A percentile compares a stretch with the other conserved stretches of the same genome.
These are phyloP conservation scores for Blastobotrys arbuscula DNA, from an alignment of 1,139 yeast genomes.

Conservation along the genomic window DNA sequence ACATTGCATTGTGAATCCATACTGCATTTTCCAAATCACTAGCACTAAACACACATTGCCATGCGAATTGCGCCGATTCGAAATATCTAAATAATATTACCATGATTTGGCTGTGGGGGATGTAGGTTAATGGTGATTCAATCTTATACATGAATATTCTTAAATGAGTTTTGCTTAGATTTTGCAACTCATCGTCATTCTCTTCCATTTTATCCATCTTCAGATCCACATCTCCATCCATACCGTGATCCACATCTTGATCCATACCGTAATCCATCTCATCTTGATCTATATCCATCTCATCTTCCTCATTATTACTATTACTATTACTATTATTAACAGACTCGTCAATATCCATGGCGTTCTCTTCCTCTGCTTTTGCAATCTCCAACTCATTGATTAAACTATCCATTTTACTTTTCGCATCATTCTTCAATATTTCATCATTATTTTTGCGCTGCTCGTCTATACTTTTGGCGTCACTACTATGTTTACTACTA, in stretches of 20 bases:
- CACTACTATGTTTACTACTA: too few relatives aligned
- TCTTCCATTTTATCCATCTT: not conserved
- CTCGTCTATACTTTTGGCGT: too few relatives aligned
- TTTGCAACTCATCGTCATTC: not conserved
- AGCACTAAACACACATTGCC: not conserved
- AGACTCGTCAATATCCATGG: too few relatives aligned
- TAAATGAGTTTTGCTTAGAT: not conserved
- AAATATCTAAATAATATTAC: not conserved
- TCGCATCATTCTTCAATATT: too few relatives aligned
- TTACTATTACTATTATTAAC: too few relatives aligned
- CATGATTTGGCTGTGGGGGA: not conserved
- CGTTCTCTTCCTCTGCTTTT: not conserved
- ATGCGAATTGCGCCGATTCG: not conserved
- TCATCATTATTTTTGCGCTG: too few relatives aligned
- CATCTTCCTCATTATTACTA: too few relatives aligned
- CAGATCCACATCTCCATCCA: too few relatives aligned
- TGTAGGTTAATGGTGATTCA: not conserved
- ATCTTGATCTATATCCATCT: too few relatives aligned
- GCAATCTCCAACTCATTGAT: not conserved
- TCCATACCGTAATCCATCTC: too few relatives aligned
- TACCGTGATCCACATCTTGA: too few relatives aligned
- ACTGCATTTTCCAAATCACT: conserved; percentile 8
- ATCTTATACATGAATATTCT: not conserved
- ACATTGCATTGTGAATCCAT: conserved; percentile 1
- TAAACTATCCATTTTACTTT: too few relatives aligned